Evolutionary conservation across 805 yeast genomes (phyloP).

Genomic region (Lachancea kluyveri): DNA sequence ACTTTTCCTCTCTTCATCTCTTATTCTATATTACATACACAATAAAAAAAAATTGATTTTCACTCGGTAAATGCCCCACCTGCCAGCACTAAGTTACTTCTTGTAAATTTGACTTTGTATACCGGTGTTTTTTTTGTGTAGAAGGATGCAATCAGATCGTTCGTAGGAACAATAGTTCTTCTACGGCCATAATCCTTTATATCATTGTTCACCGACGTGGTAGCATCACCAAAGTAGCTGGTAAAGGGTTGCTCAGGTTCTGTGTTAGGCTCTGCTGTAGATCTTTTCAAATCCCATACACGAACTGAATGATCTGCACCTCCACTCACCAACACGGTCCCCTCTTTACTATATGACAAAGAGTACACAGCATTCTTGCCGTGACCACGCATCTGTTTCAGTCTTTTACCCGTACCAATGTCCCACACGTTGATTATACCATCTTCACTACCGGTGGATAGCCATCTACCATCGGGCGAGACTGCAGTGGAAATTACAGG

Average conservation of each 20-base stretch:
- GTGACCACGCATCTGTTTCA: conserved; percentile 93
- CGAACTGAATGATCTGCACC: conserved; percentile 91
- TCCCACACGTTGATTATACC: conserved; percentile 89
- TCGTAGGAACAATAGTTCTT: conserved; percentile 70
- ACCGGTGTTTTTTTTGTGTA: conserved; percentile 93
- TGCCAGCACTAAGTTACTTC: conserved; percentile 84
- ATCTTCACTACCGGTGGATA: conserved; percentile 94
- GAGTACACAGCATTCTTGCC: conserved; percentile 84
- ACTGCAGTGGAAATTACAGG: conserved; percentile 81
- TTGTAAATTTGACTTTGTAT: conserved; percentile 85
- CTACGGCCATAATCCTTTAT: conserved; percentile 46
- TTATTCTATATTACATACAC: background rate
- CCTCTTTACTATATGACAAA: conserved; percentile 77
- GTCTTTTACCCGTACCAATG: conserved; percentile 79
- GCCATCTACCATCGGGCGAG: conserved; percentile 95
- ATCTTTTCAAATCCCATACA: conserved; percentile 91
- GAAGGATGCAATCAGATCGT: conserved; percentile 89
- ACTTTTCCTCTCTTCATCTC: background rate
- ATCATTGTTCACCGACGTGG: conserved; percentile 31
- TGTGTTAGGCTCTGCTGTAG: conserved; percentile 72
- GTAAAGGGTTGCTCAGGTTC: conserved; percentile 64
- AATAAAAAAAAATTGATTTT: conserved; percentile 3
- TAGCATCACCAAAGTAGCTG: conserved; percentile 31
- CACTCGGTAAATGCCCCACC: conserved; percentile 75
- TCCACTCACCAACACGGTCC: conserved; percentile 82